Base-by-base conservation (phyloP, 106 monocot species). In the Vanilla planifolia region DNA sequence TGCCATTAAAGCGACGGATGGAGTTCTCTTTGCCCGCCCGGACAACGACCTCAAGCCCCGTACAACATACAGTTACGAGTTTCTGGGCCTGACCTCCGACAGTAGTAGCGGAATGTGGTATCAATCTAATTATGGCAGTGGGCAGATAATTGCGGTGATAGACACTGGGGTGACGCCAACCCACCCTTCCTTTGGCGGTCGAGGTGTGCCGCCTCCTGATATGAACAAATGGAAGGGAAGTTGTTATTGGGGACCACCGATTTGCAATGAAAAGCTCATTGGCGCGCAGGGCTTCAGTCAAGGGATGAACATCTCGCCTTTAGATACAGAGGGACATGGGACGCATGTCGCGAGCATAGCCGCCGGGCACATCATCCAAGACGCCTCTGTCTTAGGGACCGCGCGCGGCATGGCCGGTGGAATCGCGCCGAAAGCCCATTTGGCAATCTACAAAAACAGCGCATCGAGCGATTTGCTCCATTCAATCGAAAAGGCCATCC, bases 241-340 rank as follows among this genome's bases (percentile, higher is more conserved):
- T 17, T 85, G 80, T 48, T 59, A 71, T 14, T 80, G 77, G 63
- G 28, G 51, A 4, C 16, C 19, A 2, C 36, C 66, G 16, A 28
- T 51, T 0, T 85, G 85, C 61, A 85, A 70, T 61, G 80, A 76
- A 51, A 85, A 85, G 64, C 72, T 85, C 50, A 79, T 85, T 4
- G 82, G 71, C 0, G 77, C 69, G 3, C 41, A 15, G 42, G 3
- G 9, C 10, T 60, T 61, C 44, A 21, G 0, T 9, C 6, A 8
- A 0, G 6, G 22, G 24, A 5, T 4, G 22, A 9, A 25, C 6
- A 8, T 11, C 7, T 2, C 21, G 0, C 50, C 50, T 8, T 8
- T 50, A 7, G 50, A 50, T 25, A 50, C 50, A 6, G 59, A 59
- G 10, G 61, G 41, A 0, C 61, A 61, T n/a, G 61, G 40, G 0